Percentiles rank a stretch among this genome's conserved stretches.
These are phyloP conservation scores for Blastosporella zonata DNA, from an alignment of 1,284 basidiomycete genomes.

Conservation along the genomic window DNA sequence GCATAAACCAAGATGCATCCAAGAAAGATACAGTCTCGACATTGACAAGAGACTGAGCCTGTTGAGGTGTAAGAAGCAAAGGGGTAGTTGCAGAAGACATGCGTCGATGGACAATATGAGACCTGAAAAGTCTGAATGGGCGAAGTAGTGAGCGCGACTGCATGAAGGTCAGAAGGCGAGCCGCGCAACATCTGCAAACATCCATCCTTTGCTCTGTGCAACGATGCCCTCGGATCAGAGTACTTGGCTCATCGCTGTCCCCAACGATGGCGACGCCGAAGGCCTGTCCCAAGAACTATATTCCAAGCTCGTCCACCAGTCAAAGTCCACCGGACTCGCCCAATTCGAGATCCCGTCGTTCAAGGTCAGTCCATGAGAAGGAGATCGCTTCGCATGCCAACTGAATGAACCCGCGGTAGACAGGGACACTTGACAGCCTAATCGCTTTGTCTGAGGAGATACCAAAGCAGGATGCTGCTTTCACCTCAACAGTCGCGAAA, in stretches of 20 bases:
- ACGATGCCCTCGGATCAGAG: slow-evolving; percentile 83
- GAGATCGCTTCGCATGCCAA: slow-evolving; percentile 13
- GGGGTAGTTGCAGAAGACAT: slow-evolving; percentile 42
- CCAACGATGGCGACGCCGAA: slow-evolving; percentile 74
- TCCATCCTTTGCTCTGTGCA: slow-evolving; percentile 12
- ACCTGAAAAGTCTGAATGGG: background rate
- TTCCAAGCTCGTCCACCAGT: slow-evolving; percentile 52
- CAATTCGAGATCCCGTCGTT: slow-evolving; percentile 71
- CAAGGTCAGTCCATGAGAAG: slow-evolving; percentile 53
- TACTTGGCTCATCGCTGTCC: slow-evolving; percentile 77
- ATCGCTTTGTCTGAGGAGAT: slow-evolving; percentile 90
- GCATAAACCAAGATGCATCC: slow-evolving; percentile 90
- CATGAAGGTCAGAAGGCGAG: slow-evolving; percentile 11
- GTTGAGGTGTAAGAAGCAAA: slow-evolving; percentile 49
- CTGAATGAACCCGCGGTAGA: slow-evolving; percentile 47
- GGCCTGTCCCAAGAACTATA: slow-evolving; percentile 61
- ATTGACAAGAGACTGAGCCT: slow-evolving; percentile 39
- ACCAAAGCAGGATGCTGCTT: slow-evolving; percentile 88
- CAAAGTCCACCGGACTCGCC: slow-evolving; percentile 51
- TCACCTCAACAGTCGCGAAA: slow-evolving; percentile 88
- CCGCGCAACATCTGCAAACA: slow-evolving; percentile 19
- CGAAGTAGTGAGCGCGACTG: slow-evolving; percentile 3
- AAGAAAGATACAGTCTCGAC: slow-evolving; percentile 48
- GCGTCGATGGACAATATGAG: slow-evolving; percentile 13
- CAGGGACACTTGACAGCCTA: slow-evolving; percentile 91